These are phyloP conservation scores for Excoecaria cochinchinensis DNA, from an alignment of 345 rosid species.

Conservation along the genomic window DNA sequence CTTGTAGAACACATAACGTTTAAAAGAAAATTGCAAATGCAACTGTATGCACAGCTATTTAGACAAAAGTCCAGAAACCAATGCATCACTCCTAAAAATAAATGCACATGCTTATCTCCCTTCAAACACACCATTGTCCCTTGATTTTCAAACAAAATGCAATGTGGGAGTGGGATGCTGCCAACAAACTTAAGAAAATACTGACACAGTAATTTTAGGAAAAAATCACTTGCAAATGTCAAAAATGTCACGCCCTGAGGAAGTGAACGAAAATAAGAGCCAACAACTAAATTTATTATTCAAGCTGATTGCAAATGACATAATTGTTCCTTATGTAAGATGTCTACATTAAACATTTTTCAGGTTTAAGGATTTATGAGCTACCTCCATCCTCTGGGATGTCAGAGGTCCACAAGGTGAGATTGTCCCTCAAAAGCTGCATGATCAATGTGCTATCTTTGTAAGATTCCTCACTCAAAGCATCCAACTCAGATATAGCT, in stretches of 20 bases:
- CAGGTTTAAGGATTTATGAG: not conserved
- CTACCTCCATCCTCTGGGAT: constrained; percentile 70
- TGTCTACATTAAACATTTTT: not conserved
- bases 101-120: not conserved
- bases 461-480: constrained; percentile 66
- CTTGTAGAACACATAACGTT: not conserved
- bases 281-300: not conserved
- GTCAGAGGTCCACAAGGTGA: constrained; percentile 74
- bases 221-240: not conserved
- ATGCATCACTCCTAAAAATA: not conserved
- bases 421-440: constrained; percentile 77
- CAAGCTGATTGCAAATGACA: not conserved
- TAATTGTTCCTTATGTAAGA: not conserved
- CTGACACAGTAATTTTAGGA: not conserved
- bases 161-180: not conserved
- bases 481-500: constrained; percentile 69
- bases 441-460: constrained; percentile 75
- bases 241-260: not conserved
- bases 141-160: not conserved
- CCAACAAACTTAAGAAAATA: not conserved
- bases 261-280: not conserved
- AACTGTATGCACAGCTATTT: not conserved
- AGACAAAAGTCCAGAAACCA: not conserved
- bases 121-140: not conserved
- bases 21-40: not conserved